phyloP scores from a whole-genome alignment of 495 filamentous ascomycete species.

The Apiosordaria backusii region DNA sequence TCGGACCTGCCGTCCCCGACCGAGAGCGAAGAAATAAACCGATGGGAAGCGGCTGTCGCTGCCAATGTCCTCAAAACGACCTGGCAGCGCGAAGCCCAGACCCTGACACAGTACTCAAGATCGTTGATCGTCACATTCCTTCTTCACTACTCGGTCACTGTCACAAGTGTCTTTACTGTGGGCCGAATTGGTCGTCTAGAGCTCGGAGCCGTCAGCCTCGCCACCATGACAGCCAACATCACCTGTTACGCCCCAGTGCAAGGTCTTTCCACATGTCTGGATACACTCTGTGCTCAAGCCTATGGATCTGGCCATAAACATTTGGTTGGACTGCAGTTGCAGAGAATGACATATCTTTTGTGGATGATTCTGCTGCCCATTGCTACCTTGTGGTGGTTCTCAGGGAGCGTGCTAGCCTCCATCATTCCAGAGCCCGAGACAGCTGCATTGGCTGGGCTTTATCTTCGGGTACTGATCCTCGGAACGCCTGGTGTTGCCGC shows the following conservation, averaged over 20 bases:
- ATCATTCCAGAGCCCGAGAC: constrained; percentile 62
- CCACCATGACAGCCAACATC: constrained; percentile 70
- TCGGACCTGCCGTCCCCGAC: constrained; percentile 18
- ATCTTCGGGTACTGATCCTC: constrained; percentile 60
- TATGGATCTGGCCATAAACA: constrained; percentile 66
- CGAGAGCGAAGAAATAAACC: constrained; percentile 32
- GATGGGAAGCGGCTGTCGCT: constrained; percentile 74
- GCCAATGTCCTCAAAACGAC: constrained; percentile 74
- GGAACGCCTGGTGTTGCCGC: constrained; percentile 66
- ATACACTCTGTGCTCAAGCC: constrained; percentile 72
- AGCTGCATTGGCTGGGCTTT: constrained; percentile 60
- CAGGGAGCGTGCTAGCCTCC: constrained; percentile 50
- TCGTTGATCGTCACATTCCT: constrained; percentile 67
- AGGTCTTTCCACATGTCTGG: constrained; percentile 65
- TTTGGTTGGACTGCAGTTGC: constrained; percentile 67
- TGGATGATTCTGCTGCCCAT: constrained; percentile 62
- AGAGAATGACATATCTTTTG: constrained; percentile 66
- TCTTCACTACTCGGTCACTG: constrained; percentile 68
- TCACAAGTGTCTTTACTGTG: constrained; percentile 65
- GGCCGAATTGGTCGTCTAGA: constrained; percentile 61
- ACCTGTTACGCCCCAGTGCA: constrained; percentile 69
- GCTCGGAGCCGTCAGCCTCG: constrained; percentile 61
- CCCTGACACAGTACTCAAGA: constrained; percentile 52
- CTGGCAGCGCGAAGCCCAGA: constrained; percentile 76
- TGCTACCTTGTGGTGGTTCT: constrained; percentile 55